phyloP scores from a whole-genome alignment of 1,284 basidiomycete species.

The Ganoderma meredithae region DNA sequence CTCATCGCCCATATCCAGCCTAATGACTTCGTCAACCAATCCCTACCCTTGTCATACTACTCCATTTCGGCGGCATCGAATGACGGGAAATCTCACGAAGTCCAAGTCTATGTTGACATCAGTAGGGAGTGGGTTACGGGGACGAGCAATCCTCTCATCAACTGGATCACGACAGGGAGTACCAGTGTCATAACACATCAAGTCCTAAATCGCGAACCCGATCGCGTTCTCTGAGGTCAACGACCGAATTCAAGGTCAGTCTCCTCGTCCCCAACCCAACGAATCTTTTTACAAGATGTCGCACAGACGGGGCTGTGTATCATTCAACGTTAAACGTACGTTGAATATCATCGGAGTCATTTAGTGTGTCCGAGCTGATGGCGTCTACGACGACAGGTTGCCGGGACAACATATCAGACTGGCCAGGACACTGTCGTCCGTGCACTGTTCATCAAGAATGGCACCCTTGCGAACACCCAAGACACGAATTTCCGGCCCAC shows the following conservation, averaged over 20 bases:
- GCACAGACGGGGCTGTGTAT: conserved; percentile 9
- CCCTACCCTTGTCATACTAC: conserved; percentile 68
- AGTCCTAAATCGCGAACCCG: neutral
- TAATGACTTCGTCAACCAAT: conserved; percentile 65
- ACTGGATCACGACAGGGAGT: conserved; percentile 47
- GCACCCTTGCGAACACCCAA: conserved; percentile 22
- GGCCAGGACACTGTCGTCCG: conserved; percentile 16
- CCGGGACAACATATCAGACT: conserved; percentile 29
- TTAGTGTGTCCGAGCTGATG: neutral
- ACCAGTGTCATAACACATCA: neutral
- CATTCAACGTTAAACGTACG: conserved; percentile 11
- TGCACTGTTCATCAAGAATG: conserved; percentile 24
- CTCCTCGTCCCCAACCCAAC: conserved; percentile 32
- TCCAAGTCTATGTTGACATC: conserved; percentile 71
- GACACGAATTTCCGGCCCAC: conserved; percentile 23
- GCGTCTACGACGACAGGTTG: conserved; percentile 9
- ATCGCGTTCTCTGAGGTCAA: neutral
- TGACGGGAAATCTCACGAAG: conserved; percentile 59
- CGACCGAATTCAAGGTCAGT: neutral
- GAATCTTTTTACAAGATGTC: neutral
- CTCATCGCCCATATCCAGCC: conserved; percentile 46
- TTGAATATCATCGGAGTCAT: no score
- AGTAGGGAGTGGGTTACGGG: conserved; percentile 71
- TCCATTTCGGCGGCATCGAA: conserved; percentile 58
- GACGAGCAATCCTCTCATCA: conserved; percentile 56